Evolutionary conservation across 2,329 filamentous ascomycete genomes (phyloP).

Genomic region (Ceratocystis albifundus): DNA sequence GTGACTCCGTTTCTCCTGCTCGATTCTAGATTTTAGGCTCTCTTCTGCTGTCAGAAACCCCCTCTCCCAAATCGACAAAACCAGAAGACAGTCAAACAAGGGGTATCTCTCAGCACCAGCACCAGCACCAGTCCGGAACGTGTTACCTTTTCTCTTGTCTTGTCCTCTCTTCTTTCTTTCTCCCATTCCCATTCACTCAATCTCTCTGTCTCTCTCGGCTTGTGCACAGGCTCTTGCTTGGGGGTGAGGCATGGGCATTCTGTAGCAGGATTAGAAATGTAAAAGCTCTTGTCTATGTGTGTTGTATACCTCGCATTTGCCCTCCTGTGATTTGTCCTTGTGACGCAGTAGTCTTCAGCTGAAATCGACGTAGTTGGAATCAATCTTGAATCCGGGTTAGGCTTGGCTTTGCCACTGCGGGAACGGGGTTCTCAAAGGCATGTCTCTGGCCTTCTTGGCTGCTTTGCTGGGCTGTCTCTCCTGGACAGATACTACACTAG

Average conservation of each 20-base stretch:
- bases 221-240: not conserved
- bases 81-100: not conserved
- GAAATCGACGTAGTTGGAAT: not conserved
- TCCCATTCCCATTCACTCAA: too few species aligned
- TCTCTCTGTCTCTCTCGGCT: not conserved
- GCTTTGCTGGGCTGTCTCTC: not conserved
- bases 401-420: not conserved
- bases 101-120: not conserved
- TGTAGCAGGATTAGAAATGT: not conserved
- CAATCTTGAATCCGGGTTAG: not conserved
- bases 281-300: not conserved
- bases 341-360: not conserved
- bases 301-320: not conserved
- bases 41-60: not conserved
- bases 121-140: not conserved
- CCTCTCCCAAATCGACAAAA: too few species aligned
- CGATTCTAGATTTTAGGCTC: not conserved
- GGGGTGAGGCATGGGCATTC: not conserved
- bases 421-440: not conserved
- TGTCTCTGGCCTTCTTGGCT: not conserved
- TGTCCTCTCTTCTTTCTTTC: not conserved
- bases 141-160: constrained; percentile 3
- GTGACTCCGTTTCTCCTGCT: too few species aligned
- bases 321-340: not conserved
- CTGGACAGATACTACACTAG: not conserved